Conservation (phyloP, 2,329 filamentous ascomycete species). For the Aspergillus spinulosporus region DNA sequence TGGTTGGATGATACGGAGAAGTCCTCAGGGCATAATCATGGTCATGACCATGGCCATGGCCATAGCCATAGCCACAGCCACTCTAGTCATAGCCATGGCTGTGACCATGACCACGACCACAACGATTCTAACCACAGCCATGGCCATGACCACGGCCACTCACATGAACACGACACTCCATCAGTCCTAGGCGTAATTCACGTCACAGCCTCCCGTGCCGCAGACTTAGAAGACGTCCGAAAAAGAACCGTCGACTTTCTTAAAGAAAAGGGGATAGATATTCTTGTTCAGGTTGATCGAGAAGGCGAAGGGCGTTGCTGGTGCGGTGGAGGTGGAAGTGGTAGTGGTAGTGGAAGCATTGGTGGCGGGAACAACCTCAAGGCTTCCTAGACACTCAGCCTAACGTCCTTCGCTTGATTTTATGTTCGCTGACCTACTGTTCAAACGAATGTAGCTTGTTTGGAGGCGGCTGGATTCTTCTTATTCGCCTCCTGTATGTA, state of each 20-base stretch:
- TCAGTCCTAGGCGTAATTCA: constrained; percentile 80
- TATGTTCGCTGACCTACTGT: background rate
- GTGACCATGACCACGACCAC: constrained; percentile 31
- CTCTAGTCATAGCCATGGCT: constrained; percentile 29
- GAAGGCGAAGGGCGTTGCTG: constrained; percentile 71
- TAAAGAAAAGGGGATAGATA: constrained; percentile 69
- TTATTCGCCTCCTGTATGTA: background rate
- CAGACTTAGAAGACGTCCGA: constrained; percentile 79
- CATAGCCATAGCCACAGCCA: constrained; percentile 33
- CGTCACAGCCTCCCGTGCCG: constrained; percentile 70
- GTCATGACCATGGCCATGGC: constrained; percentile 35
- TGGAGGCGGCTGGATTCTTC: background rate
- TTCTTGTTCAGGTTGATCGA: constrained; percentile 82
- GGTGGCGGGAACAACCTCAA: background rate
- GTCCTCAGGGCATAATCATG: constrained; percentile 41
- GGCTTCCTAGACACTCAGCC: background rate
- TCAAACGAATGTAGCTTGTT: background rate
- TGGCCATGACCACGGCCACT: constrained; percentile 25
- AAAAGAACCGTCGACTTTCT: constrained; percentile 74
- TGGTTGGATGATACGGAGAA: constrained; percentile 75
- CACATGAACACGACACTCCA: constrained; percentile 21
- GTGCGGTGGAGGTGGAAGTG: constrained; percentile 57
- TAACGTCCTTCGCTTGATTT: background rate
- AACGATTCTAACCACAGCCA: constrained; percentile 18
- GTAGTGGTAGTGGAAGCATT: constrained; percentile 11